phyloP scores from a whole-genome alignment of 306 rosid genomes.

The Sphenostylis stenocarpa region DNA sequence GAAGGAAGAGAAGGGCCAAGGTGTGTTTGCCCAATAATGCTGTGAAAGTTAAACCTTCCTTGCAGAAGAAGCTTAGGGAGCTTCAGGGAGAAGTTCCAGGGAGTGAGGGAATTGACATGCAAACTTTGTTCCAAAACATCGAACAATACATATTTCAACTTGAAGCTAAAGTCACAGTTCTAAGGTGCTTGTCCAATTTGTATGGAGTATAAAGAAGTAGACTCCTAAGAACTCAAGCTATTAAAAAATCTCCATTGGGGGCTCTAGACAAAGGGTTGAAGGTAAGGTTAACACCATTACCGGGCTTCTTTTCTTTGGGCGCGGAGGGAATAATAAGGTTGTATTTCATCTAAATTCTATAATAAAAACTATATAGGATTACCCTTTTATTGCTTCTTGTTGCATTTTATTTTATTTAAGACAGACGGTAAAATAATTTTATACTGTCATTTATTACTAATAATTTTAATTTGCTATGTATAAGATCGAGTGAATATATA shows the following conservation, averaged over 20 bases:
- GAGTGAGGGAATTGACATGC: constrained; percentile 40
- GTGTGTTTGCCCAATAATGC: constrained; percentile 32
- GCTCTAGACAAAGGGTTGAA: background rate
- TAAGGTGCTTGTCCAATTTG: constrained; percentile 57
- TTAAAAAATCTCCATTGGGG: background rate
- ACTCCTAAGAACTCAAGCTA: background rate
- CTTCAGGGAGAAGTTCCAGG: constrained; percentile 63
- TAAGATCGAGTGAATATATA: background rate
- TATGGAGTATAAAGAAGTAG: constrained; percentile 53
- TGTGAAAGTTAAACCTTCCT: background rate
- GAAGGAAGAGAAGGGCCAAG: constrained; percentile 57
- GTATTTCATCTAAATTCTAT: background rate
- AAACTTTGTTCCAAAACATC: constrained; percentile 49
- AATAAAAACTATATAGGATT: background rate
- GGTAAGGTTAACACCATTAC: constrained; percentile 10
- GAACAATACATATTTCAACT: constrained; percentile 54
- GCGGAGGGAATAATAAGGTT: background rate
- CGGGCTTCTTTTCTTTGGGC: background rate
- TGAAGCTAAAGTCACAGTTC: constrained; percentile 56
- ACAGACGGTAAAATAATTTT: too few relatives aligned
- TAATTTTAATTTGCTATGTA: too few relatives aligned
- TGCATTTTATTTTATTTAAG: background rate
- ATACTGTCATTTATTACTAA: too few relatives aligned
- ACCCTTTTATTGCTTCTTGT: background rate
- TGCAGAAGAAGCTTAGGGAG: constrained; percentile 49